Conservation (phyloP, 1,284 basidiomycete species). For the Phellopilus nigrolimitatus region DNA sequence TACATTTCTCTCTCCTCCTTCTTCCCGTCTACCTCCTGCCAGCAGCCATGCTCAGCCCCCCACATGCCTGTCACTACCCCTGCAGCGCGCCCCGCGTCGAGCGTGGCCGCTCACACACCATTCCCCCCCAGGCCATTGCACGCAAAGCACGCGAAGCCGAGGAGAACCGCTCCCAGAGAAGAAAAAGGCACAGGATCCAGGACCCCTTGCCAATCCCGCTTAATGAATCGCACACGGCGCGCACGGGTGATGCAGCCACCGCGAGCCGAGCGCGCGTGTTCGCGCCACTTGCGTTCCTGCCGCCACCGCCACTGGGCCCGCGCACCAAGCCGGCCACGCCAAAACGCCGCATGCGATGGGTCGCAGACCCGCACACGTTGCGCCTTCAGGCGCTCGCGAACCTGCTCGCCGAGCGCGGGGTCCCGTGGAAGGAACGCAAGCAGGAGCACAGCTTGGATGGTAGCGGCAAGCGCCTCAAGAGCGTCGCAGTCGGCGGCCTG, state of each 20-base stretch:
- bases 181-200: too few species aligned
- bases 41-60: background rate
- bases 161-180: background rate
- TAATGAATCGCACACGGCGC: background rate
- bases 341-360: conserved; percentile 40
- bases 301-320: conserved; percentile 34
- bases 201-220: background rate
- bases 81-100: conserved; percentile 13
- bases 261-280: conserved; percentile 9
- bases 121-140: conserved; percentile 45
- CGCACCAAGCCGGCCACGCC: conserved; percentile 28
- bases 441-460: conserved; percentile 43
- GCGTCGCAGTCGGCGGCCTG: conserved; percentile 54
- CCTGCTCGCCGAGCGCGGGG: conserved; percentile 36
- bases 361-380: conserved; percentile 55
- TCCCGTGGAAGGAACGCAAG: conserved; percentile 42
- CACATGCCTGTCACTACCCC: background rate
- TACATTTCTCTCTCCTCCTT: background rate
- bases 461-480: conserved; percentile 51
- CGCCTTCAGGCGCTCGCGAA: conserved; percentile 55
- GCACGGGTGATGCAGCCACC: background rate
- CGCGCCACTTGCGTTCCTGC: conserved; percentile 22
- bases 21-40: background rate
- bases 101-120: conserved; percentile 44
- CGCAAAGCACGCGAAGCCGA: conserved; percentile 41